Conservation (phyloP, 2,329 filamentous ascomycete genomes). For the Phyllachora maydis region DNA sequence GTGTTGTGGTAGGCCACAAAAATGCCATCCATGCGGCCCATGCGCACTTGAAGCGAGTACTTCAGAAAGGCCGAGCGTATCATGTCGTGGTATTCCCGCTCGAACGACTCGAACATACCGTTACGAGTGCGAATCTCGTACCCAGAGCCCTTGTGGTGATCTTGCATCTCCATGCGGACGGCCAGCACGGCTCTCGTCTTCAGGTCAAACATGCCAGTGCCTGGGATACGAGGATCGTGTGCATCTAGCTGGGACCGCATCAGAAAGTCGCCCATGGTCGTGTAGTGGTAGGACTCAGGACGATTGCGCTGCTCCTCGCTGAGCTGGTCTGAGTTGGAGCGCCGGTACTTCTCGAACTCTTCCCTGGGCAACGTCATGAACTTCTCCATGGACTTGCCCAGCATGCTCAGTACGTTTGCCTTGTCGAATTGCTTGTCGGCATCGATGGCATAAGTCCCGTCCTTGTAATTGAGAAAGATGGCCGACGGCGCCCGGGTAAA, state of each 20-base stretch:
- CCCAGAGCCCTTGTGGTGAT: constrained; percentile 54
- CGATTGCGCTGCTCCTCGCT: constrained; percentile 50
- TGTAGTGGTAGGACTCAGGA: constrained; percentile 73
- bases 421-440: constrained; percentile 82
- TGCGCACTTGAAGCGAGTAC: constrained; percentile 87
- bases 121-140: constrained; percentile 67
- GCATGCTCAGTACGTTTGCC: constrained; percentile 71
- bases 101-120: constrained; percentile 77
- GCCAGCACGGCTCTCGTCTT: constrained; percentile 87
- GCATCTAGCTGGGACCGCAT: constrained; percentile 94
- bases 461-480: constrained; percentile 61
- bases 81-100: constrained; percentile 95
- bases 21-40: constrained; percentile 97
- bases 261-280: constrained; percentile 67
- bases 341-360: constrained; percentile 71
- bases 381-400: constrained; percentile 95
- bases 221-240: constrained; percentile 65
- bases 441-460: constrained; percentile 85
- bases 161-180: constrained; percentile 66
- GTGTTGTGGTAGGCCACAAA: constrained; percentile 96
- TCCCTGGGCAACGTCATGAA: constrained; percentile 65
- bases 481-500: constrained; percentile 56
- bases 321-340: constrained; percentile 44
- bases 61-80: constrained; percentile 86
- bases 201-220: constrained; percentile 84